phyloP scores from a whole-genome alignment of 2,329 filamentous ascomycete species.

The Talaromyces sp. region DNA sequence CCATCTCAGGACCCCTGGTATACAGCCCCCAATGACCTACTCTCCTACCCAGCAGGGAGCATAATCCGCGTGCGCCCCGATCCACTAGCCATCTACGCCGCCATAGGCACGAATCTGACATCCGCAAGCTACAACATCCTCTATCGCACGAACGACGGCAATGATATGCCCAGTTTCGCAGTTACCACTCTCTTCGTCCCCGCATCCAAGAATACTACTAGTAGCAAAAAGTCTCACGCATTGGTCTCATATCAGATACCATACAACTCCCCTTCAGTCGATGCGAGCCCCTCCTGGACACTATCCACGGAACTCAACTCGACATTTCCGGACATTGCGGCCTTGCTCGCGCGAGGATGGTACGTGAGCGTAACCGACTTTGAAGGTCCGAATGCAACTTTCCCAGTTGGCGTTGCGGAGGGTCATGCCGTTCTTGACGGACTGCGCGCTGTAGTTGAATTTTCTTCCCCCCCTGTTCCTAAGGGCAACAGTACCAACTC shows the following conservation, averaged over 20 bases:
- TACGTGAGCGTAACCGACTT: constrained; percentile 14
- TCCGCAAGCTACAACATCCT: constrained; percentile 16
- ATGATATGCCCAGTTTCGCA: constrained; percentile 4
- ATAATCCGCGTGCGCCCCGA: constrained; percentile 10
- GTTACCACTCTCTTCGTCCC: constrained; percentile 13
- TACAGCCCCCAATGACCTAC: constrained; percentile 7
- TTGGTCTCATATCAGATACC: constrained; percentile 13
- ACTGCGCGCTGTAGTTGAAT: constrained; percentile 7
- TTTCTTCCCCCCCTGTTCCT: background rate
- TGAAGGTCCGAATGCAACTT: constrained; percentile 12
- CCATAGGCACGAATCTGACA: constrained; percentile 5
- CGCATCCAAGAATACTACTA: no score
- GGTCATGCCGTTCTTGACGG: constrained; percentile 15
- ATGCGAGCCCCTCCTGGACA: constrained; percentile 13
- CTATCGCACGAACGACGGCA: constrained; percentile 13
- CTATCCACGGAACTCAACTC: background rate
- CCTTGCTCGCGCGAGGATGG: constrained; percentile 12
- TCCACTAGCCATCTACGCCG: background rate
- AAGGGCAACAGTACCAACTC: background rate
- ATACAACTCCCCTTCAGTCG: constrained; percentile 10
- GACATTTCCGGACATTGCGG: background rate
- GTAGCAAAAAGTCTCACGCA: background rate
- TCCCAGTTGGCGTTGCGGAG: constrained; percentile 6
- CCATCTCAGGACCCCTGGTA: constrained; percentile 16
- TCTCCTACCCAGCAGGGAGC: constrained; percentile 6